A percentile compares a stretch with the other conserved stretches of the same genome.
Evolutionary conservation across 1,284 basidiomycete species (phyloP).

Genomic region (Moniliophthora roreri): DNA sequence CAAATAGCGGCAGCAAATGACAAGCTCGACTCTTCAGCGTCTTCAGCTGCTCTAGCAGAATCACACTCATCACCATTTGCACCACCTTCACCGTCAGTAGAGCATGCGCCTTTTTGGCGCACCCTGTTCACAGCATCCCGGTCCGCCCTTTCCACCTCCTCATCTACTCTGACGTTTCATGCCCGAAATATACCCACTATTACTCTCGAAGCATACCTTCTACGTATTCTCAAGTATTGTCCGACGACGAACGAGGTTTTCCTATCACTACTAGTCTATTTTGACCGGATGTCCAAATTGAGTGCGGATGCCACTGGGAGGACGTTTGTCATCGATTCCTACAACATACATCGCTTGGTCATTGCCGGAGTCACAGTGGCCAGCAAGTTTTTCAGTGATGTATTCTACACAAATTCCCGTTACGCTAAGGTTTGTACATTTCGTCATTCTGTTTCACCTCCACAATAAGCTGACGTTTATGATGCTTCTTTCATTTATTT

Average conservation of each 20-base stretch:
- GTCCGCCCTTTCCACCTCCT: constrained; percentile 73
- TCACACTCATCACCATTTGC: constrained; percentile 16
- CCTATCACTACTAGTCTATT: constrained; percentile 91
- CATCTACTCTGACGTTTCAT: constrained; percentile 90
- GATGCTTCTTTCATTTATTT: constrained; percentile 4
- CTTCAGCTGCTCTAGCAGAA: constrained; percentile 25
- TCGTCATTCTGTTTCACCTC: neutral
- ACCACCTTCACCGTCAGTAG: constrained; percentile 25
- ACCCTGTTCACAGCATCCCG: constrained; percentile 80
- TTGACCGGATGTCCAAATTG: constrained; percentile 86
- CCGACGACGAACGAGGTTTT: constrained; percentile 99
- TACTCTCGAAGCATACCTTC: constrained; percentile 90
- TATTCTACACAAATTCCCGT: constrained; percentile 99
- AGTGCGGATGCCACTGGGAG: constrained; percentile 64
- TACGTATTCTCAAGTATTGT: constrained; percentile 97
- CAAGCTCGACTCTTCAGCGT: constrained; percentile 34
- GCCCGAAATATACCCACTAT: constrained; percentile 96
- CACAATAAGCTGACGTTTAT: neutral
- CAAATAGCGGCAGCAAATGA: constrained; percentile 95
- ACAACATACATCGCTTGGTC: constrained; percentile 94
- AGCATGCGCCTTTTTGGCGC: constrained; percentile 52
- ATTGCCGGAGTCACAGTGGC: constrained; percentile 98
- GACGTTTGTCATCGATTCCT: constrained; percentile 94
- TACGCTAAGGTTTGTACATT: constrained; percentile 86
- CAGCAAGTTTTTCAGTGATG: constrained; percentile 98